Conservation (phyloP, 768 basidiomycete genomes). For the Macrocybe gigantea region DNA sequence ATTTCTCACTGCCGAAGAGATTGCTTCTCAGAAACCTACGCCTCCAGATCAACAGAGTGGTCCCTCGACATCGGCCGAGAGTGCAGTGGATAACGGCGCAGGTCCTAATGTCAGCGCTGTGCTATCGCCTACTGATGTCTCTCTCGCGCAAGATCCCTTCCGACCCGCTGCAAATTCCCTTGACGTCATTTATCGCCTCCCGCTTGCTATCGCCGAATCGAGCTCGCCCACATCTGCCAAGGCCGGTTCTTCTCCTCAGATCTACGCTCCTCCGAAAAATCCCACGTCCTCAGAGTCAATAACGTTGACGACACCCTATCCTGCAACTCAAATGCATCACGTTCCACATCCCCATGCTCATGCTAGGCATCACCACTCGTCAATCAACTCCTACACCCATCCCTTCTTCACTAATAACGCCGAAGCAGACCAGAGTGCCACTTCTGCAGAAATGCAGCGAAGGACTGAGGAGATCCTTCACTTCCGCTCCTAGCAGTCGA, state of each 20-base stretch:
- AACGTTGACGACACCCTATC: constrained; percentile 54
- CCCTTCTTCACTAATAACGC: constrained; percentile 24
- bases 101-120: constrained; percentile 37
- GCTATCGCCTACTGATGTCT: constrained; percentile 14
- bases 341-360: constrained; percentile 78
- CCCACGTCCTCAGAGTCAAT: constrained; percentile 31
- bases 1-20: constrained; percentile 95
- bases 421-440: constrained; percentile 25
- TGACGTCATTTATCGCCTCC: constrained; percentile 11
- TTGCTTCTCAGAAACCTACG: constrained; percentile 68
- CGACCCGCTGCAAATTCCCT: constrained; percentile 19
- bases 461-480: constrained; percentile 44
- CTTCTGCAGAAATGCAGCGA: constrained; percentile 31
- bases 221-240: constrained; percentile 14
- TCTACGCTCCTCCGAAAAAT: constrained; percentile 10
- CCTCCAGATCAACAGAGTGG: constrained; percentile 24
- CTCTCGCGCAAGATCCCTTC: constrained; percentile 18
- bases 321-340: constrained; percentile 64
- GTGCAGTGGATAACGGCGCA: constrained; percentile 22
- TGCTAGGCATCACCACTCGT: constrained; percentile 63
- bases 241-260: constrained; percentile 10
- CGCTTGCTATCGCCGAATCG: constrained; percentile 9
- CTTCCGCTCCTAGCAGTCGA: constrained; percentile 26
- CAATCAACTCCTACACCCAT: constrained; percentile 33
- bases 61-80: constrained; percentile 21